These are phyloP conservation scores for Pichia californica DNA, from an alignment of 805 yeast genomes.

Conservation along the genomic window DNA sequence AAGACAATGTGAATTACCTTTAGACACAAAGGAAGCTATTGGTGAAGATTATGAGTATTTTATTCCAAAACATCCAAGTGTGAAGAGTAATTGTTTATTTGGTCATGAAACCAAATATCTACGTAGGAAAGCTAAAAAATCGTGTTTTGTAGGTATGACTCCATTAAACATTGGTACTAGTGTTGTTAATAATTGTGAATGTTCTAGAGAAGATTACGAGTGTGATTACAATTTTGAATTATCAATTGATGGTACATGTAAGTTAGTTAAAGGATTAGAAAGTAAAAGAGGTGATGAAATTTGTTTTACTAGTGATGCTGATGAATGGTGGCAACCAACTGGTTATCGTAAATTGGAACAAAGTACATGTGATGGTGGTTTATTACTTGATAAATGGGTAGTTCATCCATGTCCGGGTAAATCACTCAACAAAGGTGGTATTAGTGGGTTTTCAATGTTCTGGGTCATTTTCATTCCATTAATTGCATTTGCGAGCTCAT, in stretches of 20 bases:
- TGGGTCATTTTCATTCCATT: constrained; percentile 54
- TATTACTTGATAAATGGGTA: constrained; percentile 56
- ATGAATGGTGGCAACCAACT: constrained; percentile 80
- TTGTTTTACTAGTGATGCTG: constrained; percentile 48
- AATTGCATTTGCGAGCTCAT: constrained; percentile 42
- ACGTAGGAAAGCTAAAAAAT: constrained; percentile 47
- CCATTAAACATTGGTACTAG: constrained; percentile 53
- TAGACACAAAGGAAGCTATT: constrained; percentile 17
- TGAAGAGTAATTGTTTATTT: constrained; percentile 51
- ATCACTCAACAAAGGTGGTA: constrained; percentile 50
- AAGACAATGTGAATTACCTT: constrained; percentile 50
- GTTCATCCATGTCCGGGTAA: constrained; percentile 86
- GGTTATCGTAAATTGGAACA: constrained; percentile 86
- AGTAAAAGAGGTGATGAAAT: constrained; percentile 59
- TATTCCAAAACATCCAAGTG: constrained; percentile 52
- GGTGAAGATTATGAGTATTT: constrained; percentile 57
- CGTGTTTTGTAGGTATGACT: constrained; percentile 68
- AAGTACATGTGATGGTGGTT: constrained; percentile 82
- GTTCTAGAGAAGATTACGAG: constrained; percentile 84
- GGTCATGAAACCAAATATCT: constrained; percentile 62
- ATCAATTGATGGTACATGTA: constrained; percentile 76
- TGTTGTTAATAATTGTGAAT: constrained; percentile 62
- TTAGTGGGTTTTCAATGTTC: constrained; percentile 49
- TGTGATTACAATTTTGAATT: constrained; percentile 84
- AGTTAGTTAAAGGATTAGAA: constrained; percentile 64